These are phyloP conservation scores for Trypanosoma brucei DNA, from an alignment of 208 protist genomes.

Conservation along the genomic window DNA sequence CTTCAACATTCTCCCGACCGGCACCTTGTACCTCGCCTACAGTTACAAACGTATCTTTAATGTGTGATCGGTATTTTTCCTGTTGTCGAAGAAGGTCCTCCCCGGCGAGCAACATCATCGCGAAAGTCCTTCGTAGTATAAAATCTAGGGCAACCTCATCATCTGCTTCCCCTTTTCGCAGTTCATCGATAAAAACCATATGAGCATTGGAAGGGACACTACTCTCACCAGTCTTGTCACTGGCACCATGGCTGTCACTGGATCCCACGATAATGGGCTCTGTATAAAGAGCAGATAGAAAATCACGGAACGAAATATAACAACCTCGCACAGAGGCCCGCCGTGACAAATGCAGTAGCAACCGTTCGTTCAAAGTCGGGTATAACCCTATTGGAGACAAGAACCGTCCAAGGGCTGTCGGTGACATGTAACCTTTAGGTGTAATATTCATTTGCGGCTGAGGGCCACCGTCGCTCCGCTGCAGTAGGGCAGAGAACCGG, in stretches of 20 bases:
- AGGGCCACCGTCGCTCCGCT: neutral
- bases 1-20: neutral
- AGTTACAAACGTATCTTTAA: neutral
- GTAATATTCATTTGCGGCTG: neutral
- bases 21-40: neutral
- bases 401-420: slow-evolving; percentile 5
- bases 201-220: too few relatives aligned
- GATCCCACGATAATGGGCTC: neutral
- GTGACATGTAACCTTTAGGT: slow-evolving; percentile 11
- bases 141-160: neutral
- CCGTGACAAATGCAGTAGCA: slow-evolving; percentile 8
- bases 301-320: slow-evolving; percentile 14
- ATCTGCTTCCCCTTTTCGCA: neutral
- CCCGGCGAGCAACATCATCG: slow-evolving; percentile 10
- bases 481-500: slow-evolving; percentile 1
- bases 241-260: neutral
- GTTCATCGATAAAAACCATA: slow-evolving; percentile 11
- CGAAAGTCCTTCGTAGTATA: slow-evolving; percentile 13
- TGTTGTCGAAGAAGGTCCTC: neutral
- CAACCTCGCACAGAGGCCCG: slow-evolving; percentile 4
- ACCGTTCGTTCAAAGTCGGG: slow-evolving; percentile 6
- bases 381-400: slow-evolving; percentile 3
- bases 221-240: neutral
- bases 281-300: slow-evolving; percentile 13
- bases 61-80: neutral